Conservation (phyloP, 2,329 filamentous ascomycete genomes). For the Fusarium pilosicola region DNA sequence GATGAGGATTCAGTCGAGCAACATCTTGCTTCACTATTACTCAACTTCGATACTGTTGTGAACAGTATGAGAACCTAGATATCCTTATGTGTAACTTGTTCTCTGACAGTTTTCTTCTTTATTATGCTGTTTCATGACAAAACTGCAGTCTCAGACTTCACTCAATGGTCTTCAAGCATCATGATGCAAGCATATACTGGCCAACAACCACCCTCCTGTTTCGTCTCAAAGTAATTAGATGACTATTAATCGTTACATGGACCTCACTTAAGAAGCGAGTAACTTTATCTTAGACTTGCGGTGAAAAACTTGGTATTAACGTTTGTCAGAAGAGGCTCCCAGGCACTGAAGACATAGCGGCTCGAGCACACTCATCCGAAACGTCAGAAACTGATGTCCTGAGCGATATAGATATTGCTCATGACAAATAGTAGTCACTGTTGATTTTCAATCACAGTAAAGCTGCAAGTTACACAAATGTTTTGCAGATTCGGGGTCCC, state of each 20-base stretch:
- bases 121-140: neutral
- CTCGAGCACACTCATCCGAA: constrained; percentile 6
- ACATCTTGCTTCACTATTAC: neutral
- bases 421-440: neutral
- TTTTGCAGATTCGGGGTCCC: constrained; percentile 13
- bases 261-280: neutral
- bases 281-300: neutral
- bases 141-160: neutral
- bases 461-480: neutral
- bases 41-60: neutral
- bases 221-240: neutral
- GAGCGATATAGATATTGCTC: neutral
- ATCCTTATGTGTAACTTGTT: no score
- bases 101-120: neutral
- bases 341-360: constrained; percentile 3
- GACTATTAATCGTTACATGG: no score
- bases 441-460: neutral
- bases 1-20: no score
- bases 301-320: neutral
- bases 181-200: neutral
- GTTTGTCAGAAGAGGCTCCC: neutral
- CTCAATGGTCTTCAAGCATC: no score
- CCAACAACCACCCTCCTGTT: neutral
- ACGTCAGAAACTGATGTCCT: neutral
- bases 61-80: neutral